Evolutionary conservation across 352 stramenopile genomes (phyloP).

Genomic region (Phytophthora fragariae): DNA sequence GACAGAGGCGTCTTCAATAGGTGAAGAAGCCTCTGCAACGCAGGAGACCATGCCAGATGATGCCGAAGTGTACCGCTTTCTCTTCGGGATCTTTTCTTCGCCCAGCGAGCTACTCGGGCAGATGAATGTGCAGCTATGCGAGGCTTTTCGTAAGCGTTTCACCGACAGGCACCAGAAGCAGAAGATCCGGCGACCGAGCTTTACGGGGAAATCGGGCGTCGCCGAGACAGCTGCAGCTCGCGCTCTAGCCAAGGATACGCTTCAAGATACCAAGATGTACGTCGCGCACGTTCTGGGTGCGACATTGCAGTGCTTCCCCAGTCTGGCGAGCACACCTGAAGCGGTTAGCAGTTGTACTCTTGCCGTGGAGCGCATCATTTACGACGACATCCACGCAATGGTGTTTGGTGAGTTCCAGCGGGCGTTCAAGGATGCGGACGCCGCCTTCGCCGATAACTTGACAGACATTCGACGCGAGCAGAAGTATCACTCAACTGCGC

Average conservation of each 20-base stretch:
- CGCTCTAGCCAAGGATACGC: conserved; percentile 47
- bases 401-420: conserved; percentile 66
- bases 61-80: conserved; percentile 63
- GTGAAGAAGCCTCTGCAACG: background rate
- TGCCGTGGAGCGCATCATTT: conserved; percentile 71
- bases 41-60: conserved; percentile 37
- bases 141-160: conserved; percentile 54
- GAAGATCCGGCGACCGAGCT: conserved; percentile 22
- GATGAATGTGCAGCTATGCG: conserved; percentile 65
- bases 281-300: conserved; percentile 61
- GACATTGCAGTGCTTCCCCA: conserved; percentile 71
- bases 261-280: conserved; percentile 80
- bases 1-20: conserved; percentile 1
- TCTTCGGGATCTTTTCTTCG: conserved; percentile 65
- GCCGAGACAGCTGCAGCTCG: conserved; percentile 12
- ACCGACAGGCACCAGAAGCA: conserved; percentile 34
- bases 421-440: conserved; percentile 53
- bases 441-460: conserved; percentile 56
- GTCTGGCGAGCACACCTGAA: conserved; percentile 57
- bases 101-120: conserved; percentile 66
- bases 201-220: conserved; percentile 18
- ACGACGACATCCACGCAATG: conserved; percentile 68
- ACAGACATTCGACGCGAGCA: conserved; percentile 60
- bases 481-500: conserved; percentile 39
- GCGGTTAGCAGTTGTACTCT: conserved; percentile 57